phyloP scores from a whole-genome alignment of 23 red algal species.

The Gracilariopsis chorda region DNA sequence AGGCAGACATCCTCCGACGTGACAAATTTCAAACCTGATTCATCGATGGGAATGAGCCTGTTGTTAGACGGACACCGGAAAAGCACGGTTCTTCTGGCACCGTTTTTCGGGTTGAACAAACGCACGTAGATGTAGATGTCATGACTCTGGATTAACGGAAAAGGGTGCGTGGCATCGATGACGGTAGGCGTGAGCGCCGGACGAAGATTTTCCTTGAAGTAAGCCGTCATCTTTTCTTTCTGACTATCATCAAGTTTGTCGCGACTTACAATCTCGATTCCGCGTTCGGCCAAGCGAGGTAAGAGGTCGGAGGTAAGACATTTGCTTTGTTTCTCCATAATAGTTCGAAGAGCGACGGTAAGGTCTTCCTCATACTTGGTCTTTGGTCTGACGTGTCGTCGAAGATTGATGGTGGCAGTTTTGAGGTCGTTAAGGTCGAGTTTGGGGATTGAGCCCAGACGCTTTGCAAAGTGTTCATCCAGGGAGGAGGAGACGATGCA shows the following conservation, averaged over 20 bases:
- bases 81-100: constrained; percentile 42
- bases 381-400: constrained; percentile 72
- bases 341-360: constrained; percentile 66
- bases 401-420: constrained; percentile 49
- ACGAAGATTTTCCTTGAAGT: constrained; percentile 64
- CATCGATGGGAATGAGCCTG: constrained; percentile 65
- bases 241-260: constrained; percentile 42
- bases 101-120: constrained; percentile 56
- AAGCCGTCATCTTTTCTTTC: constrained; percentile 36
- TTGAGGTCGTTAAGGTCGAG: constrained; percentile 61
- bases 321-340: constrained; percentile 66
- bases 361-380: constrained; percentile 77
- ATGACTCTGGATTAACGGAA: constrained; percentile 83
- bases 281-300: constrained; percentile 60
- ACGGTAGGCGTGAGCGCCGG: constrained; percentile 80
- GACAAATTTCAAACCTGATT: constrained; percentile 57
- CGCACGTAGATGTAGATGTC: constrained; percentile 83
- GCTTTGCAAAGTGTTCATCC: constrained; percentile 92
- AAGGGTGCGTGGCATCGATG: constrained; percentile 94
- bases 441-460: constrained; percentile 73
- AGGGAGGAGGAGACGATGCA: constrained; percentile 91
- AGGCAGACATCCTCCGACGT: constrained; percentile 70
- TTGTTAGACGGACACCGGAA: constrained; percentile 69
- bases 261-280: constrained; percentile 61
- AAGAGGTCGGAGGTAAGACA: constrained; percentile 75